Base-by-base conservation (phyloP, 345 rosid genomes). In the Hevea brasiliensis region DNA sequence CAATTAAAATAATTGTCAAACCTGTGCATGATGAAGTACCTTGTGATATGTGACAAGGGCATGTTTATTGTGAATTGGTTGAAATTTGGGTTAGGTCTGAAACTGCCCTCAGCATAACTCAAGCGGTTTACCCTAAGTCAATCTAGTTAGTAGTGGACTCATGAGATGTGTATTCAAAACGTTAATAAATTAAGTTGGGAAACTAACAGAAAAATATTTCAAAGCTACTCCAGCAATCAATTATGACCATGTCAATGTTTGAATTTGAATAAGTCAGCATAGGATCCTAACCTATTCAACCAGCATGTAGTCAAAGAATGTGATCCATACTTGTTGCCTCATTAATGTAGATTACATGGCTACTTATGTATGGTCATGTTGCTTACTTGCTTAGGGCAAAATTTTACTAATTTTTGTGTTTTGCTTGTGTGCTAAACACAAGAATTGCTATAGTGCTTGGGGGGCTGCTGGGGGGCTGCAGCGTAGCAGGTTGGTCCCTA, bases 231-330 rank as follows among this genome's bases (percentile, higher is more conserved):
- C 0, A 7, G 41, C 20, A 15, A 18, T 66, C 56, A 29, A 26
- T 26, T 23, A 8, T 26, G 58, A 66, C 21, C 70, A 27, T 26
- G 23, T 50, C 56, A 50, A 8, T 50, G 35, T 42, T 50, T 48
- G 70, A 29, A 27, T 67, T 41, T 65, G 66, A 64, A 58, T 23
- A 32, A 23, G 40, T 17, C 3, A 15, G 57, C 42, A 24, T 42
- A 8, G 55, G 55, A 61, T 3, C 53, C 68, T 6, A 18, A 17
- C 48, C 47, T 42, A 9, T 42, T 26, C 23, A 23, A 12, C 23
- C 44, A 29, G 11, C 35, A 27, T 48, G 6, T 65, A 53, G 67
- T 76, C 70, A 63, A 55, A 64, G 40, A 0, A 4, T 71, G 32
- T 69, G 50, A 41, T 3, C 21, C 24, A 26, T 23, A 32, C 24